Evolutionary conservation across 2,329 filamentous ascomycete genomes (phyloP), one percentile per base, ranked within the genome.

Genomic region (Fusarium albidum): DNA sequence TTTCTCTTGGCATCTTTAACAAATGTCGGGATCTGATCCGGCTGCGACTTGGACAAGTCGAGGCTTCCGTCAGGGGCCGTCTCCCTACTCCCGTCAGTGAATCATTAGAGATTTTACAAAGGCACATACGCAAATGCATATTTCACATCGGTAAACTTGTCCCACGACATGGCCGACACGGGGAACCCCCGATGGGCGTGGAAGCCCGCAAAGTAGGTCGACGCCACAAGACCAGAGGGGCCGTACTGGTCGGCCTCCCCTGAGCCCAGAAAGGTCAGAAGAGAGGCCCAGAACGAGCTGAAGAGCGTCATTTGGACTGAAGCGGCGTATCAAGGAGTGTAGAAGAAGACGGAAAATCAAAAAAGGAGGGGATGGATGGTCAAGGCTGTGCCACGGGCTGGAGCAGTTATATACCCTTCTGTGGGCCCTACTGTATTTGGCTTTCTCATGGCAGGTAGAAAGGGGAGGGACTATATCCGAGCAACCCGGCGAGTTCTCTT

Each of bases 181-280:
- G 61, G 61, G 32, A 59, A 63, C 13, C 61, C 61, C 38, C 46
- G 28, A 14, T 49, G 50, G 28, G 61, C 39, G 32, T 64, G 61
- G 48, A 63, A 64, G 15, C 61, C 61, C 8, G 61, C 61, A 26
- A 63, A 63, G 18, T 64, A 64, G 9, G 61, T 65, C 2, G 61
- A 65, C 4, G 61, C 55, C 1, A 64, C 61, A 2, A 63, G 49
- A 5, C 25, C 14, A 9, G 9, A 6, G n/a, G 47, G 8, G n/a
- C 28, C 28, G 3, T 35, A 11, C 3, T 10, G 48, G 39, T 14
- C 40, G 18, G 27, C 45, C n/a, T 18, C 12, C 18, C 45, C 26
- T 1, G 63, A 39, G 43, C 52, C 41, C 27, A 63, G 12, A 18
- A 60, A 38, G 45, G 56, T 59, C 17, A 61, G 21, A n/a, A 46